A percentile compares a stretch with the other conserved stretches of the same genome.
Evolutionary conservation across 1,284 basidiomycete species (phyloP).

Genomic region (Bondarzewia mesenterica): DNA sequence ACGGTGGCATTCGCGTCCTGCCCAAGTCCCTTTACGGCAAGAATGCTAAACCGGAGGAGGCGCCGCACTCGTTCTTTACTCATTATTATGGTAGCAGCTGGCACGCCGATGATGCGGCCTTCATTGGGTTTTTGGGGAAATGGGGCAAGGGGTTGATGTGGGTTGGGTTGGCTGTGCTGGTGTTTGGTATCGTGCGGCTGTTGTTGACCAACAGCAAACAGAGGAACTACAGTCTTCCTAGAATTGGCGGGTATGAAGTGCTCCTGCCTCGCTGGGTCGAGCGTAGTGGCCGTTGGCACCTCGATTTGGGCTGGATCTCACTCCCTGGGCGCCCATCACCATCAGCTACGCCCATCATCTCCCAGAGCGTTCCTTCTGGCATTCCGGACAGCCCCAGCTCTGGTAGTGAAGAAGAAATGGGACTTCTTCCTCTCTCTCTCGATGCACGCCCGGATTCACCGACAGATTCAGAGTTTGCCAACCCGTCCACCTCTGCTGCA

Average conservation of each 20-base stretch:
- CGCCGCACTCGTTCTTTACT: conserved; percentile 88
- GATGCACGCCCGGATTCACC: conserved; percentile 54
- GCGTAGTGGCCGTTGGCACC: conserved; percentile 61
- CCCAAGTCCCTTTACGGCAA: conserved; percentile 96
- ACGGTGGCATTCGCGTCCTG: conserved; percentile 76
- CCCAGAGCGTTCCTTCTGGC: conserved; percentile 36
- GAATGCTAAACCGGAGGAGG: conserved; percentile 80
- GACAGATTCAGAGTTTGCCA: conserved; percentile 38
- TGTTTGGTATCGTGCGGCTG: conserved; percentile 62
- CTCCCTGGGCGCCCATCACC: conserved; percentile 23
- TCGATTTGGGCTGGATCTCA: conserved; percentile 57
- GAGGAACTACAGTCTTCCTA: conserved; percentile 48
- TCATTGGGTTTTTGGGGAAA: conserved; percentile 81
- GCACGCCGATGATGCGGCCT: conserved; percentile 91
- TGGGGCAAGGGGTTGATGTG: conserved; percentile 87
- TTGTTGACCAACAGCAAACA: conserved; percentile 38
- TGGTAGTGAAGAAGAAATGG: conserved; percentile 45
- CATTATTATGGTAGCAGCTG: conserved; percentile 97
- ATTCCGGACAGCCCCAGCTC: conserved; percentile 36
- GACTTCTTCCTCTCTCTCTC: conserved; percentile 57
- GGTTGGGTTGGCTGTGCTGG: conserved; percentile 64
- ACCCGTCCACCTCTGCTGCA: conserved; percentile 28
- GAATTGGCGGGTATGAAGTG: conserved; percentile 67
- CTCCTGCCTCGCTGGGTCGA: conserved; percentile 63
- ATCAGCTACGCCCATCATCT: conserved; percentile 25